Percentiles rank a stretch among this genome's conserved stretches.
These are phyloP conservation scores for Onygenales sp. DNA, from an alignment of 2,329 filamentous ascomycete genomes.

Conservation along the genomic window DNA sequence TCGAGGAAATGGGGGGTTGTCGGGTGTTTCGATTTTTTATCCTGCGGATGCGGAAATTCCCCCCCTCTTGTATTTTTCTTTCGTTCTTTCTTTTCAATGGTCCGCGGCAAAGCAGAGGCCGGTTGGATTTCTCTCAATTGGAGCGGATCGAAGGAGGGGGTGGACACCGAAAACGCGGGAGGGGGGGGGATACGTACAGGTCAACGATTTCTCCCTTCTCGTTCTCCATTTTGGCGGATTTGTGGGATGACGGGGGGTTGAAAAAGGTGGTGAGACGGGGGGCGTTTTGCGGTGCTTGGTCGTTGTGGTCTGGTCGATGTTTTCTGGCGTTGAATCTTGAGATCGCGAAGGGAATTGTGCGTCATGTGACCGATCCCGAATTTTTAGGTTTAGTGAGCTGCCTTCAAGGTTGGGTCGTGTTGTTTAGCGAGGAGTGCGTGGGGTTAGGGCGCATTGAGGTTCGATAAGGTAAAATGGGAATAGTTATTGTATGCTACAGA, in stretches of 20 bases:
- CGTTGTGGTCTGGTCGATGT: conserved; percentile 3
- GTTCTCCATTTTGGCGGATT: conserved; percentile 85
- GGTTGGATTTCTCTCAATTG: not conserved
- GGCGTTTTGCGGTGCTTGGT: conserved; percentile 5
- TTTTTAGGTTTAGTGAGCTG: not conserved
- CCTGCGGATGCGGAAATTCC: too few relatives aligned
- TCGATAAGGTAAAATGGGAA: too few relatives aligned
- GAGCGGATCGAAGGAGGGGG: not conserved
- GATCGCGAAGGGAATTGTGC: conserved; percentile 10
- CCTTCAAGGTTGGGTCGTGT: not conserved
- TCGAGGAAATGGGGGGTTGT: too few relatives aligned
- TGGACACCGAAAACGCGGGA: not conserved
- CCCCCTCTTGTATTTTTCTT: too few relatives aligned
- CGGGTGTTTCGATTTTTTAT: too few relatives aligned
- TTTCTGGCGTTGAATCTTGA: conserved; percentile 5
- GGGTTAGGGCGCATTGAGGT: not conserved
- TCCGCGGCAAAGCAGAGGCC: too few relatives aligned
- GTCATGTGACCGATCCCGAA: conserved; percentile 10
- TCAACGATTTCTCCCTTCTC: conserved; percentile 99
- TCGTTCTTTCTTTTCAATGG: too few relatives aligned
- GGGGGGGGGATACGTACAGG: conserved; percentile 57
- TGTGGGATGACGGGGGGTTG: conserved; percentile 19
- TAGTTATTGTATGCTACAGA: too few relatives aligned
- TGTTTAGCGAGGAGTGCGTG: not conserved
- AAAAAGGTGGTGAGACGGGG: conserved; percentile 10